Conservation (phyloP, 83 land plant genomes). For the Isoetes engelmannii region DNA sequence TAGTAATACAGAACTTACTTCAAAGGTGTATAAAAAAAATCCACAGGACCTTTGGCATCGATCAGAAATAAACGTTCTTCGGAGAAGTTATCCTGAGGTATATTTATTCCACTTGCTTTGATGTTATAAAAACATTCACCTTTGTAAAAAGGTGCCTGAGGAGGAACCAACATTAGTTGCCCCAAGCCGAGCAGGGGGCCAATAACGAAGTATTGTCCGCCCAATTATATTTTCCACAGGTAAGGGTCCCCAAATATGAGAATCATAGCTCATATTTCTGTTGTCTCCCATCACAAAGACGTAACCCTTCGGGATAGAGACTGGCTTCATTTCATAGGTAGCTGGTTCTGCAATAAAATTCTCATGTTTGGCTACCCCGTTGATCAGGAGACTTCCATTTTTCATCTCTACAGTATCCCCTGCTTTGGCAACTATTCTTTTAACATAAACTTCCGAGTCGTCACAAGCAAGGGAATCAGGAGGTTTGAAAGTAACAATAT, state of each 20-base stretch:
- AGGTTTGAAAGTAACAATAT: constrained; percentile 58
- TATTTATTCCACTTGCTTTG: too few relatives aligned
- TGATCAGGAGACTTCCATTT: constrained; percentile 55
- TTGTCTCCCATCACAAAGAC: constrained; percentile 48
- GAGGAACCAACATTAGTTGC: constrained; percentile 24
- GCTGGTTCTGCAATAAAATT: constrained; percentile 64
- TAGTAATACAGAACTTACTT: too few relatives aligned
- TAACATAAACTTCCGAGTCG: neutral
- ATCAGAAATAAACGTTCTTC: too few relatives aligned
- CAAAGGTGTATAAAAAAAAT: too few relatives aligned
- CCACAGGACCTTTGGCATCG: too few relatives aligned
- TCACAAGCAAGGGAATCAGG: constrained; percentile 41
- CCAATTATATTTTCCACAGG: constrained; percentile 9
- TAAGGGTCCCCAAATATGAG: constrained; percentile 31
- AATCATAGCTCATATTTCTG: constrained; percentile 41
- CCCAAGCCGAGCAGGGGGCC: constrained; percentile 7
- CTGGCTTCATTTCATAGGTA: constrained; percentile 52
- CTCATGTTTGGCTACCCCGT: constrained; percentile 55
- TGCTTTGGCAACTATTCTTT: constrained; percentile 5
- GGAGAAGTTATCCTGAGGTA: too few relatives aligned
- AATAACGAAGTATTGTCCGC: constrained; percentile 4
- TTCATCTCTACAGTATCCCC: constrained; percentile 34
- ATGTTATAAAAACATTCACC: too few relatives aligned
- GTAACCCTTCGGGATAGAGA: constrained; percentile 38
- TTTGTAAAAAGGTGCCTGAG: too few relatives aligned